These are phyloP conservation scores for Claviceps spartinae DNA, from an alignment of 2,329 filamentous ascomycete genomes.

Conservation along the genomic window DNA sequence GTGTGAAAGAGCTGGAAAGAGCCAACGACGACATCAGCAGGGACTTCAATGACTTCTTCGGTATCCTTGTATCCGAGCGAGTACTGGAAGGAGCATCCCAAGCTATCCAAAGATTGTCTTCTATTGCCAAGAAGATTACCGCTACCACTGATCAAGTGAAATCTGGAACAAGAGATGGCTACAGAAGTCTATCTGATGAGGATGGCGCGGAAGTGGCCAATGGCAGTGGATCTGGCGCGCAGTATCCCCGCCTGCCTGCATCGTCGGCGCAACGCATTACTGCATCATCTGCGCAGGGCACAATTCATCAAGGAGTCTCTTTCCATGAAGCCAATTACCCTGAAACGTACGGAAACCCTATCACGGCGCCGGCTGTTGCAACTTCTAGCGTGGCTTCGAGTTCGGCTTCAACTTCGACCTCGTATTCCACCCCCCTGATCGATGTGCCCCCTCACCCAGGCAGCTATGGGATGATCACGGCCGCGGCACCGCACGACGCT, in stretches of 20 bases:
- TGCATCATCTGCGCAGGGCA: neutral
- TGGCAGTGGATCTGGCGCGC: neutral
- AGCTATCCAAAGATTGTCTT: slow-evolving; percentile 42
- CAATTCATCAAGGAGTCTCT: neutral
- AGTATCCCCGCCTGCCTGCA: neutral
- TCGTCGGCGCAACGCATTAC: neutral
- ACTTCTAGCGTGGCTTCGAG: neutral
- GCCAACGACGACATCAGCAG: slow-evolving; percentile 62
- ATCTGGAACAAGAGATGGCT: slow-evolving; percentile 21
- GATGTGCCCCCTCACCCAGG: slow-evolving; percentile 8
- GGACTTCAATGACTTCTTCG: slow-evolving; percentile 53
- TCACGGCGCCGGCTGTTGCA: neutral
- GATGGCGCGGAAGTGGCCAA: neutral
- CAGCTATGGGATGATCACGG: slow-evolving; percentile 35
- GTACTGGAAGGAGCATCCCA: slow-evolving; percentile 42
- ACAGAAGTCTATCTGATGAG: slow-evolving; percentile 3
- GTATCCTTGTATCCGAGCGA: slow-evolving; percentile 44
- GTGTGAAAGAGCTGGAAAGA: slow-evolving; percentile 54
- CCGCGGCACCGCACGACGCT: slow-evolving; percentile 38
- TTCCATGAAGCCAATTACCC: neutral
- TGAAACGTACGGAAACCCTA: neutral
- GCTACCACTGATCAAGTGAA: slow-evolving; percentile 29
- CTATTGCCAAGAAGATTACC: slow-evolving; percentile 44
- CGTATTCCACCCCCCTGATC: slow-evolving; percentile 1
- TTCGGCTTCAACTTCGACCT: neutral